Evolutionary conservation across 2,329 filamentous ascomycete species (phyloP).

Genomic region (Aspergillus eucalypticola): DNA sequence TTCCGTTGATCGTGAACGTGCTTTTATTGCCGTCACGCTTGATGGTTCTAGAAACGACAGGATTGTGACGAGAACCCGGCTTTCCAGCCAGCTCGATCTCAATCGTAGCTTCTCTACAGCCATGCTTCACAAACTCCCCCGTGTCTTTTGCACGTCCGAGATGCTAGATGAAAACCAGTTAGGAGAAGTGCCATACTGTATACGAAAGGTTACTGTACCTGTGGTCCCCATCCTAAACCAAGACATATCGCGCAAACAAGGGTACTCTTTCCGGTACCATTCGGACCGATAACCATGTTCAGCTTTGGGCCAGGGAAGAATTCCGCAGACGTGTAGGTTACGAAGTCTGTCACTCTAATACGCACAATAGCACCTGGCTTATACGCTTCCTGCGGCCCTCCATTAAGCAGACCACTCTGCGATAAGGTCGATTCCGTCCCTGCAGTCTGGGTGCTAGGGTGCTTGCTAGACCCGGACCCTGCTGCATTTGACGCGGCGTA

Average conservation of each 20-base stretch:
- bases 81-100: conserved; percentile 84
- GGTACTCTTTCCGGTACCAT: conserved; percentile 96
- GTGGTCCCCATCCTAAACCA: conserved; percentile 80
- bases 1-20: conserved; percentile 75
- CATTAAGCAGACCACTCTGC: conserved; percentile 12
- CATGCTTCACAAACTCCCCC: conserved; percentile 92
- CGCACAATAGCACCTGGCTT: conserved; percentile 81
- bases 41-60: conserved; percentile 73
- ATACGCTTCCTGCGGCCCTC: conserved; percentile 26
- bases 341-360: conserved; percentile 83
- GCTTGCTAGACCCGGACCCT: background rate
- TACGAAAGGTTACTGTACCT: conserved; percentile 37
- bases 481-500: background rate
- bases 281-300: conserved; percentile 99
- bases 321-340: conserved; percentile 90
- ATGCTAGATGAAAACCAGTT: conserved; percentile 49
- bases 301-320: conserved; percentile 88
- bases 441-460: background rate
- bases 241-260: conserved; percentile 95
- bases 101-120: conserved; percentile 72
- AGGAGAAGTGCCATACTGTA: background rate
- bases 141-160: conserved; percentile 83
- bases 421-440: background rate
- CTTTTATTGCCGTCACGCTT: conserved; percentile 78
- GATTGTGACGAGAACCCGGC: conserved; percentile 60